Evolutionary conservation across 192 early-diverging fungal genomes (phyloP), one percentile per base, ranked within the genome.

Genomic region (Coemansia sp.): DNA sequence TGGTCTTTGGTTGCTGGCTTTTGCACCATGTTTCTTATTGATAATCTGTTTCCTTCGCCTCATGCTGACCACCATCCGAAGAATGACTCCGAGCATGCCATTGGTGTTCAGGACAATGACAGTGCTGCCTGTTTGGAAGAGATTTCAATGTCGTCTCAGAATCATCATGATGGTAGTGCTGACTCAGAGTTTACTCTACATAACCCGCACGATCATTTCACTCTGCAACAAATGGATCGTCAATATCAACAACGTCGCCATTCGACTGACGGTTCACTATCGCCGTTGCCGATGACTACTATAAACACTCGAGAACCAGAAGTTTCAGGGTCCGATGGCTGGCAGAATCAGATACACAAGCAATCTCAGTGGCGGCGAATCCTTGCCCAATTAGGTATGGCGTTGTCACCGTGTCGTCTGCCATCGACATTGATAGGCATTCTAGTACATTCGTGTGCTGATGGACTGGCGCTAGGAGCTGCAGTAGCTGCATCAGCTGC

Each of bases 391-490:
- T 10, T 72, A 18, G 25, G 27, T 3, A 25, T 57, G 26, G 70
- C 64, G 6, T 47, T 71, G 73, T 74, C 64, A 44, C 76, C 73
- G 66, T 78, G 65, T 60, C 70, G 54, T 51, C 67, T 71, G 61
- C 83, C 77, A 47, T 79, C 88, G 21, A 88, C 92, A 27, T 90
- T 92, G 0, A 83, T 98, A n/a, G 96, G 96, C 58, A 83, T 98
- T 26, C 85, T 98, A n/a, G 92, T 98, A 28, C 96, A 98, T 76
- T 92, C 93, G 5, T 93, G 93, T 10, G 94, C 94, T 1, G 96
- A 98, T 69, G 96, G 96, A 3, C 89, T 98, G 56, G 96, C 96
- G 0, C 69, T 98, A 19, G 96, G 96, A 7, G 94, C 96, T 0
- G 92, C 93, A 0, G 89, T 90, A 0, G 85, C 88, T 0, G 82